These are phyloP conservation scores for Suhomyces xylopsoci DNA, from an alignment of 805 yeast genomes.

Conservation along the genomic window DNA sequence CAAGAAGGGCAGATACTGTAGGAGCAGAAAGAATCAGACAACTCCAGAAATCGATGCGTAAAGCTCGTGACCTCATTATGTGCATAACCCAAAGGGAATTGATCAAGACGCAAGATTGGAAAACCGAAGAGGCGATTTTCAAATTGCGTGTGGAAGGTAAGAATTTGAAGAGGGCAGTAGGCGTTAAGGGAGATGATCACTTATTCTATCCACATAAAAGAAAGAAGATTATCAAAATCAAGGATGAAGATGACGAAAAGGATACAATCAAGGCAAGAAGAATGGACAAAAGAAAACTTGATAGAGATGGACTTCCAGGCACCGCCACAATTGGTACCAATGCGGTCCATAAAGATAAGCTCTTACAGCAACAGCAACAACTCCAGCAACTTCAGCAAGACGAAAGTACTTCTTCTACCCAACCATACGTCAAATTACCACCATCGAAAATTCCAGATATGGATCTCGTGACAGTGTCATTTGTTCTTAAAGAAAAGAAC, in stretches of 20 bases:
- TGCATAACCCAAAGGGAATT: constrained; percentile 74
- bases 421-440: constrained; percentile 83
- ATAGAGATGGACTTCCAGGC: constrained; percentile 14
- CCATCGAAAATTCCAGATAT: constrained; percentile 91
- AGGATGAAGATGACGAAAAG: constrained; percentile 37
- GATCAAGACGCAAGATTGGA: constrained; percentile 56
- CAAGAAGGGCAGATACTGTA: constrained; percentile 89
- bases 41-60: constrained; percentile 71
- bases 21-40: constrained; percentile 79
- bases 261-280: constrained; percentile 18
- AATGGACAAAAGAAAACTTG: constrained; percentile 22
- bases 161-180: constrained; percentile 67
- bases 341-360: constrained; percentile 13
- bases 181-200: constrained; percentile 81
- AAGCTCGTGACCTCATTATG: constrained; percentile 67
- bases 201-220: constrained; percentile 75
- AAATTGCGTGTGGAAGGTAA: constrained; percentile 71
- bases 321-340: constrained; percentile 12
- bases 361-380: constrained; percentile 10
- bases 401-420: constrained; percentile 36
- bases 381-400: constrained; percentile 6
- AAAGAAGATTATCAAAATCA: constrained; percentile 44
- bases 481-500: constrained; percentile 70
- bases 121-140: constrained; percentile 65
- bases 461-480: constrained; percentile 79